Percentiles rank a stretch among this genome's conserved stretches.
phyloP scores from a whole-genome alignment of 768 basidiomycete species.

The Lactarius tabidus region DNA sequence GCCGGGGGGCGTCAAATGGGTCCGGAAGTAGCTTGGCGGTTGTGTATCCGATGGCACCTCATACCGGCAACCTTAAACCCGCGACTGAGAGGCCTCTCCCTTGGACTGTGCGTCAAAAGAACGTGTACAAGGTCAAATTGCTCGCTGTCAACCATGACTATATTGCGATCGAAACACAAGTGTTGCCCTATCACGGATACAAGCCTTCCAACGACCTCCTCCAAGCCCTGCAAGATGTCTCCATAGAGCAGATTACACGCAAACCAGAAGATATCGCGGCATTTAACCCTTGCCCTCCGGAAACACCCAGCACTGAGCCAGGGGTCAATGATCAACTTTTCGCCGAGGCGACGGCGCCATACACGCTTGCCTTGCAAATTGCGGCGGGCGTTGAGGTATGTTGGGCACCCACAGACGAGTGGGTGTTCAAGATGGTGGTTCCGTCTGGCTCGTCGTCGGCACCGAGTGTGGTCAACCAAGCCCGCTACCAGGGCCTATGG shows the following conservation, averaged over 20 bases:
- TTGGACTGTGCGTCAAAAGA: conserved; percentile 60
- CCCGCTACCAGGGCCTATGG: conserved; percentile 77
- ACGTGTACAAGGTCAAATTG: conserved; percentile 63
- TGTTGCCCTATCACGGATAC: conserved; percentile 75
- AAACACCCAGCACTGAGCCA: background rate
- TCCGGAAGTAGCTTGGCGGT: background rate
- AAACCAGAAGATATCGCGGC: conserved; percentile 34
- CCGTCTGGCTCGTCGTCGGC: conserved; percentile 25
- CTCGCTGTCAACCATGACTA: conserved; percentile 52
- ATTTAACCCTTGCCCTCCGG: conserved; percentile 51
- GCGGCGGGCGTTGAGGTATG: conserved; percentile 56
- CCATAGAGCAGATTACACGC: conserved; percentile 26
- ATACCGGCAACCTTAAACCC: conserved; percentile 11
- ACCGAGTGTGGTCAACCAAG: conserved; percentile 39
- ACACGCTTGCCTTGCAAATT: conserved; percentile 68
- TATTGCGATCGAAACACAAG: conserved; percentile 48
- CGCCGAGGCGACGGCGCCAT: conserved; percentile 54
- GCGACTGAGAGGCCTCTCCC: conserved; percentile 31
- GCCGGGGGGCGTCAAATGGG: background rate
- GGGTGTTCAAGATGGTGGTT: conserved; percentile 52
- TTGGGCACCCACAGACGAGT: conserved; percentile 75
- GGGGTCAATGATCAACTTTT: conserved; percentile 35
- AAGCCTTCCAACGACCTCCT: conserved; percentile 52
- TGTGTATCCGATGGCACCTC: conserved; percentile 14
- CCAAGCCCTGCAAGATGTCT: conserved; percentile 35